A percentile compares a stretch with the other conserved stretches of the same genome.
Evolutionary conservation across 2,329 filamentous ascomycete species (phyloP).

Genomic region (Neonectria faginata): DNA sequence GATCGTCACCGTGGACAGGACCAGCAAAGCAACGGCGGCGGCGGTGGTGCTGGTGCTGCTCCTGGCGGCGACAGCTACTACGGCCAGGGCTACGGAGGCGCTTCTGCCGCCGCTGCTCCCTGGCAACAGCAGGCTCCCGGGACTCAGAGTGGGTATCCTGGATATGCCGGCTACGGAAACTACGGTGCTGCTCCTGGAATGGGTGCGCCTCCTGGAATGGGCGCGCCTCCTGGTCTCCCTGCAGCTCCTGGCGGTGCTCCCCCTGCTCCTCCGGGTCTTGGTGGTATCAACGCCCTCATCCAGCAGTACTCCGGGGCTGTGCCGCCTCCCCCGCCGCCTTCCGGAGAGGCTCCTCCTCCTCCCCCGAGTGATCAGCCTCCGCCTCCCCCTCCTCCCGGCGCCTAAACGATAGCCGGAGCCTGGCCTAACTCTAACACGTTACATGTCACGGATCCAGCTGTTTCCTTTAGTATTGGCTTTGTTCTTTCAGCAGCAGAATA

Average conservation of each 20-base stretch:
- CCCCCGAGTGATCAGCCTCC: conserved; percentile 72
- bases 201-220: conserved; percentile 56
- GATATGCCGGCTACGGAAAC: conserved; percentile 60
- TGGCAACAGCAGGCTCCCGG: conserved; percentile 69
- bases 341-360: conserved; percentile 68
- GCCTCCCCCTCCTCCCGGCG: conserved; percentile 70
- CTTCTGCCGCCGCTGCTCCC: conserved; percentile 51
- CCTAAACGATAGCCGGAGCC: conserved; percentile 47
- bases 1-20: conserved; percentile 66
- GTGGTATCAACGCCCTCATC: conserved; percentile 73
- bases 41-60: conserved; percentile 36
- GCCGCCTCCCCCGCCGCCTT: conserved; percentile 71
- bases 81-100: conserved; percentile 46
- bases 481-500: conserved; percentile 12
- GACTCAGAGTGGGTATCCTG: conserved; percentile 68
- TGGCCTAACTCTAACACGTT: conserved; percentile 21
- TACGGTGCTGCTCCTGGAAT: conserved; percentile 62
- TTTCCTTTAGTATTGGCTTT: conserved; percentile 1
- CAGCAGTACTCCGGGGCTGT: conserved; percentile 71
- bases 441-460: conserved; percentile 14
- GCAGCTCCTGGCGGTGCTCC: conserved; percentile 61
- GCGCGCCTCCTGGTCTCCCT: conserved; percentile 56
- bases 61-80: conserved; percentile 47
- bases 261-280: conserved; percentile 65
- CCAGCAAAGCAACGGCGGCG: conserved; percentile 45